Evolutionary conservation across 2,329 filamentous ascomycete genomes (phyloP), one percentile per base, ranked within the genome.

Genomic region (Pseudocercospora fijiensis): DNA sequence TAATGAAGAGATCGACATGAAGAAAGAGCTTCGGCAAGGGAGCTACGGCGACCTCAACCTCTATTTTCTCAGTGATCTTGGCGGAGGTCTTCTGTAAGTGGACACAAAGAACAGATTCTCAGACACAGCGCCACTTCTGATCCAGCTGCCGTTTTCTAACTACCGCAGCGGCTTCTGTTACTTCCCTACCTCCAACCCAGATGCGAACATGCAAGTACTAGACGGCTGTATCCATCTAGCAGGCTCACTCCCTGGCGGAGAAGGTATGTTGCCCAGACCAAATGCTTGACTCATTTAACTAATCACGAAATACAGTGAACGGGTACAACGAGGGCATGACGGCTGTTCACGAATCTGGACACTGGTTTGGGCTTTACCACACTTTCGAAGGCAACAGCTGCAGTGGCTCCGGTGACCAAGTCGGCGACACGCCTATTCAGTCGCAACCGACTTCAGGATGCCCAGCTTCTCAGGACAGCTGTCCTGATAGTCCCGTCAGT

Each of bases 211-310:
- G 60, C 56, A 72, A 22, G 67, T 76, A 37, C 77, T 77, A 55
- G 83, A 85, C 68, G 82, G 83, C 13, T 85, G 83, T 73, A 84
- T 82, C 68, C 77, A 84, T 27, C 77, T 84, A 22, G 80, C 81
- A 10, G 77, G 77, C 59, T 84, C 81, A 3, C 82, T 85, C 79
- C 82, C 83, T 5, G 78, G 78, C 20, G 81, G 82, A 24, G 66
- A 72, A 41, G 72, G 81, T 52, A 67, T 73, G 52, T 55, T 10
- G 77, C 79, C 13, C 85, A 83, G 70, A 75, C 77, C 65, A 63
- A 69, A 43, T 78, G 77, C 27, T n/a, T 61, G 28, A 55, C 56
- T 16, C 47, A 55, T 56, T 43, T 47, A 55, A 41, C 37, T 58
- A 7, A 59, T 58, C 5, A 59, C 22, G 16, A 3, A 30, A 30